Percentiles rank a stretch among this genome's conserved stretches.
phyloP scores from a whole-genome alignment of 768 basidiomycete species.

The Suillus americanus region DNA sequence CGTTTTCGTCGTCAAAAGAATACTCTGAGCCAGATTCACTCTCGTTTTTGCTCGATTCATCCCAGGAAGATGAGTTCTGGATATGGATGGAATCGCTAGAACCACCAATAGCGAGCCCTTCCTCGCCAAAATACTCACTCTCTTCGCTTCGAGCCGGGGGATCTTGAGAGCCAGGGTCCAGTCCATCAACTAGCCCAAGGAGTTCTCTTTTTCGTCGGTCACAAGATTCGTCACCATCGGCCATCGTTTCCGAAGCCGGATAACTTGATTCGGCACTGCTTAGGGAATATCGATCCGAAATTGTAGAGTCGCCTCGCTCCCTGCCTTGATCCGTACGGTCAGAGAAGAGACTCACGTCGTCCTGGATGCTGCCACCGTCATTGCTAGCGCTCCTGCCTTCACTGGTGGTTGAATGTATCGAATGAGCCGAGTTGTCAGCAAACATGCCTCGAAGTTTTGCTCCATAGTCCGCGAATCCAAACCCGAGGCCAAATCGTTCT shows the following conservation, averaged over 20 bases:
- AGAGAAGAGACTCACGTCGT: constrained; percentile 3
- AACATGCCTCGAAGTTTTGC: constrained; percentile 14
- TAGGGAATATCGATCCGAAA: neutral
- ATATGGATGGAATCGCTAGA: constrained; percentile 20
- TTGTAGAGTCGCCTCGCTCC: neutral
- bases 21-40: constrained; percentile 33
- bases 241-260: neutral
- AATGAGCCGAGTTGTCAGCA: neutral
- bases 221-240: constrained; percentile 21
- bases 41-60: neutral
- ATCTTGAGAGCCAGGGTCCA: constrained; percentile 17
- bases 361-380: neutral
- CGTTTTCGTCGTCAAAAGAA: constrained; percentile 25
- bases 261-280: constrained; percentile 2
- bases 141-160: constrained; percentile 20
- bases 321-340: constrained; percentile 13
- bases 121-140: constrained; percentile 34
- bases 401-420: neutral
- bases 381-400: neutral
- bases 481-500: constrained; percentile 30
- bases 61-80: neutral
- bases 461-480: constrained; percentile 21
- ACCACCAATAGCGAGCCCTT: constrained; percentile 38
- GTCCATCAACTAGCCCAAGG: constrained; percentile 36
- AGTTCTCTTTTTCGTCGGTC: constrained; percentile 36